Evolutionary conservation across 352 stramenopile genomes (phyloP).

Genomic region (Peronospora destructor): DNA sequence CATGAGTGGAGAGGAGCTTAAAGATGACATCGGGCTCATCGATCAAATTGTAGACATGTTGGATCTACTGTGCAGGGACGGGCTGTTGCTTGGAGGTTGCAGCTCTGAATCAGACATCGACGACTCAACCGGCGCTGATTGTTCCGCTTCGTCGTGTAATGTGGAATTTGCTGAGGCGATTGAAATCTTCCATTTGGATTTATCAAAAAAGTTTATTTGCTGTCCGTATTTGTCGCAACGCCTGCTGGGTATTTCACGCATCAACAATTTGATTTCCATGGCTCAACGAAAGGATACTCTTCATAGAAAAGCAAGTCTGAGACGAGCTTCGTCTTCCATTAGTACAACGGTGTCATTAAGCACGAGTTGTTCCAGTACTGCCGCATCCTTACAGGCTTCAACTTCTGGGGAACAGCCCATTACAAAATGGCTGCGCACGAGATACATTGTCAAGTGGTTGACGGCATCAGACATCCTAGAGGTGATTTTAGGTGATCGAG

Average conservation of each 20-base stretch:
- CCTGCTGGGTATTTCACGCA: conserved; percentile 57
- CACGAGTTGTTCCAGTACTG: conserved; percentile 21
- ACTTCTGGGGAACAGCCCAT: conserved; percentile 22
- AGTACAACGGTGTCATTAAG: conserved; percentile 28
- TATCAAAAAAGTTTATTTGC: conserved; percentile 84
- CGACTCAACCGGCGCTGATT: conserved; percentile 16
- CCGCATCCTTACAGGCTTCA: conserved; percentile 21
- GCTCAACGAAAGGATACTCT: conserved; percentile 53
- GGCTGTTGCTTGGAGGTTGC: conserved; percentile 38
- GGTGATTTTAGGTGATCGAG: conserved; percentile 69
- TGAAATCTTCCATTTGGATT: conserved; percentile 76
- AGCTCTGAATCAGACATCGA: conserved; percentile 25
- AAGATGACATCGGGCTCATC: conserved; percentile 73
- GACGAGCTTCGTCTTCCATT: conserved; percentile 29
- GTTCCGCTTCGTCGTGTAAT: conserved; percentile 22
- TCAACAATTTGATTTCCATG: conserved; percentile 78
- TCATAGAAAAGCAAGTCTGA: conserved; percentile 56
- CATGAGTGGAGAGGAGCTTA: conserved; percentile 67
- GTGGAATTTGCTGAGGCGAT: conserved; percentile 61
- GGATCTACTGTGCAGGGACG: conserved; percentile 66
- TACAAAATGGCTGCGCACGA: conserved; percentile 66
- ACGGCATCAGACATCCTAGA: conserved; percentile 69
- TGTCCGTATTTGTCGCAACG: conserved; percentile 75
- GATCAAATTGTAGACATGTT: conserved; percentile 65
- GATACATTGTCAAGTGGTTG: conserved; percentile 78